A percentile compares a stretch with the other conserved stretches of the same genome.
Evolutionary conservation across 495 filamentous ascomycete species (phyloP).

Genomic region (Lepraria neglecta): DNA sequence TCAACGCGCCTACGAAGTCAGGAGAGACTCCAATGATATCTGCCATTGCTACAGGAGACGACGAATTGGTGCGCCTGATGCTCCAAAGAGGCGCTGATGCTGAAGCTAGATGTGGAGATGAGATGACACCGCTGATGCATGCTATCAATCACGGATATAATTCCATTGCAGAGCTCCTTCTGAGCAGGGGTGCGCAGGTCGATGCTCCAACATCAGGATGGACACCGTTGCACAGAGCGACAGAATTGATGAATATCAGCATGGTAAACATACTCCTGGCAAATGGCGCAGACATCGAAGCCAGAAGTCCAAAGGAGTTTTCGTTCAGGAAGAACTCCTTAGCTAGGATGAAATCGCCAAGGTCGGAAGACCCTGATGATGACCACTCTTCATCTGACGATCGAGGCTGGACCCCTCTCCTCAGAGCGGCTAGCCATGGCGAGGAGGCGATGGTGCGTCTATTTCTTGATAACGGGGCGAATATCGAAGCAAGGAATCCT

Average conservation of each 20-base stretch:
- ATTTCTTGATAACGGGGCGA: slow-evolving; percentile 20
- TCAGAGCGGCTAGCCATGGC: slow-evolving; percentile 23
- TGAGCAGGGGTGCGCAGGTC: slow-evolving; percentile 25
- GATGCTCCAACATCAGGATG: slow-evolving; percentile 22
- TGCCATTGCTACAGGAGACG: slow-evolving; percentile 22
- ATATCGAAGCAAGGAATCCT: slow-evolving; percentile 25
- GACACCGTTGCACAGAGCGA: slow-evolving; percentile 25
- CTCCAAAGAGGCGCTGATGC: slow-evolving; percentile 23
- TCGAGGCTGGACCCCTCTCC: slow-evolving; percentile 24
- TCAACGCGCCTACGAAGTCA: slow-evolving; percentile 21
- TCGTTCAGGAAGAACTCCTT: slow-evolving; percentile 9
- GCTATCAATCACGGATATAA: slow-evolving; percentile 24
- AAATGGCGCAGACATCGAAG: slow-evolving; percentile 24
- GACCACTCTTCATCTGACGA: slow-evolving; percentile 1
- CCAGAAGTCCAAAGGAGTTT: slow-evolving; percentile 19
- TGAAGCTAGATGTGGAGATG: slow-evolving; percentile 21
- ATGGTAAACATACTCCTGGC: slow-evolving; percentile 21
- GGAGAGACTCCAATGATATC: slow-evolving; percentile 26
- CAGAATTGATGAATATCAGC: slow-evolving; percentile 17
- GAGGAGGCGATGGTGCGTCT: slow-evolving; percentile 20
- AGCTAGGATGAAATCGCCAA: background rate
- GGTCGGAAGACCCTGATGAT: slow-evolving; percentile 13
- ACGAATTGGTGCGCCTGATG: slow-evolving; percentile 20
- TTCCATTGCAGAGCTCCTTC: slow-evolving; percentile 21
- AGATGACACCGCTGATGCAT: slow-evolving; percentile 24